phyloP scores from a whole-genome alignment of 108 stramenopile species.

The Skeletonema tropicum region DNA sequence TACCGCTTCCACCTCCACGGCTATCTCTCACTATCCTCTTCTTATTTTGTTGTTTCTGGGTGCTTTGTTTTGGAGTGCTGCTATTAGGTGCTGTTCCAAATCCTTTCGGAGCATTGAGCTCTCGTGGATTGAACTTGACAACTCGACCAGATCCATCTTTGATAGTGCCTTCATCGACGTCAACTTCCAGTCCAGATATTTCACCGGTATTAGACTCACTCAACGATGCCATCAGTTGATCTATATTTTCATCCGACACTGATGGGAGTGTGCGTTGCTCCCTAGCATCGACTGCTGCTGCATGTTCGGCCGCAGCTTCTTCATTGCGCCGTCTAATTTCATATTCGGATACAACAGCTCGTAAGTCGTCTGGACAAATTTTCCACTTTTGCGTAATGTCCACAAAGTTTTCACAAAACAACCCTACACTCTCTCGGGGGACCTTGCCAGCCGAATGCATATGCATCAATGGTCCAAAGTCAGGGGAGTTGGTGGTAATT shows the following conservation, averaged over 20 bases:
- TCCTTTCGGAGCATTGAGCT: slow-evolving; percentile 44
- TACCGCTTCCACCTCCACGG: slow-evolving; percentile 40
- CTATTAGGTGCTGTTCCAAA: slow-evolving; percentile 33
- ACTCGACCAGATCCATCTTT: slow-evolving; percentile 26
- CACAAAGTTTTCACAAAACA: slow-evolving; percentile 80
- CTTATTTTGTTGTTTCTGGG: slow-evolving; percentile 1
- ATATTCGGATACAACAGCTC: slow-evolving; percentile 39
- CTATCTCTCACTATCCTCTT: slow-evolving; percentile 35
- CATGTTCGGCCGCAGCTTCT: slow-evolving; percentile 21
- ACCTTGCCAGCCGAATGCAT: slow-evolving; percentile 56
- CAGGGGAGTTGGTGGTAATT: slow-evolving; percentile 64
- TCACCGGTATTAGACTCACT: slow-evolving; percentile 8
- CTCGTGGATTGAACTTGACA: slow-evolving; percentile 37
- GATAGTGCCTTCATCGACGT: slow-evolving; percentile 26
- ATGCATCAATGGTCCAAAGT: slow-evolving; percentile 78
- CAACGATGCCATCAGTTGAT: slow-evolving; percentile 19
- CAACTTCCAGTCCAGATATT: slow-evolving; percentile 3
- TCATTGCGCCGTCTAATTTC: slow-evolving; percentile 27
- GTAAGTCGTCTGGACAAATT: slow-evolving; percentile 78
- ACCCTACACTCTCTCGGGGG: slow-evolving; percentile 44
- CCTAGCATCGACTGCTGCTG: slow-evolving; percentile 13
- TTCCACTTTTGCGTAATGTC: slow-evolving; percentile 69
- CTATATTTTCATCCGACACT: slow-evolving; percentile 25
- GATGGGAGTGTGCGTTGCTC: slow-evolving; percentile 4
- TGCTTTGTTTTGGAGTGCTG: too few species aligned